phyloP scores from a whole-genome alignment of 805 yeast species.

The Saccharomycopsis sp. region DNA sequence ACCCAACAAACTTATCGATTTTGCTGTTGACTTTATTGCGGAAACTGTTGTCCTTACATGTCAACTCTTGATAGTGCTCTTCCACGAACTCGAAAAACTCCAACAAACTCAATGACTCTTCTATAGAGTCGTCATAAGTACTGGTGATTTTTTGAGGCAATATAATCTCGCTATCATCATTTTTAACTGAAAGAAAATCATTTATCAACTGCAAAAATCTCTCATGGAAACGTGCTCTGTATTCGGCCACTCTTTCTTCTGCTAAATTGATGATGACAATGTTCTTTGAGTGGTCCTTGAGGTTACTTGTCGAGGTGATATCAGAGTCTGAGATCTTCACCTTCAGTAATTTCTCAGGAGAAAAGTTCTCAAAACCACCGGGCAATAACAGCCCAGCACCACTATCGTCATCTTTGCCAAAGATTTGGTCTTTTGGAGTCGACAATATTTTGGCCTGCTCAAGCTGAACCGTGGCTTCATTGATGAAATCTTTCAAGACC shows the following conservation, averaged over 20 bases:
- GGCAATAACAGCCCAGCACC: constrained; percentile 3
- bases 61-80: neutral
- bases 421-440: neutral
- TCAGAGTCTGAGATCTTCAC: neutral
- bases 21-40: neutral
- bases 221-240: neutral
- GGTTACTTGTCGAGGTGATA: neutral
- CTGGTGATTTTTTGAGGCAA: neutral
- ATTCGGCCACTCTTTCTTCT: neutral
- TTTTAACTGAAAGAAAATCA: neutral
- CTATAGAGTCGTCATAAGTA: constrained; percentile 1
- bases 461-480: neutral
- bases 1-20: neutral
- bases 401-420: neutral
- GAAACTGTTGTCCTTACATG: neutral
- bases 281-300: constrained; percentile 3
- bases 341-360: constrained; percentile 5
- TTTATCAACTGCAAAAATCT: constrained; percentile 2
- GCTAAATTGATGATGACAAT: neutral
- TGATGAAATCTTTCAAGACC: constrained; percentile 10
- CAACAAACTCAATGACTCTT: constrained; percentile 2
- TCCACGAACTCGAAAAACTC: constrained; percentile 12
- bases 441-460: neutral
- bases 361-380: constrained; percentile 5
- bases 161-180: neutral